These are phyloP conservation scores for Primulina huaijiensis DNA, from an alignment of 257 asterid species.

Conservation along the genomic window DNA sequence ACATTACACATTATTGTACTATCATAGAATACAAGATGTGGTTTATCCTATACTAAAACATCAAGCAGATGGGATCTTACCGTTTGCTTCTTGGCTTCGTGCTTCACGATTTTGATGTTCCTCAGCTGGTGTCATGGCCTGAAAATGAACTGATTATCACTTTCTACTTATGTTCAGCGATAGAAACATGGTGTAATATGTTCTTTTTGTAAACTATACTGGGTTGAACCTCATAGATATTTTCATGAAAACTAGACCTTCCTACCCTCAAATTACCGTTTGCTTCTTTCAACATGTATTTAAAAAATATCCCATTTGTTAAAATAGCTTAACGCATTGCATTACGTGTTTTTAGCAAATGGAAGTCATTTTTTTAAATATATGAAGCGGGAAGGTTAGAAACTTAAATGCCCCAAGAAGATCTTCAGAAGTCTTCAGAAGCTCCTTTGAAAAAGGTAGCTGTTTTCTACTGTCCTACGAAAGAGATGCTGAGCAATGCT, in stretches of 20 bases:
- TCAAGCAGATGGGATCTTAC: conserved; percentile 37
- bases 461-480: conserved; percentile 49
- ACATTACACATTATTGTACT: background rate
- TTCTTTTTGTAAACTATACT: background rate
- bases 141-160: conserved; percentile 27
- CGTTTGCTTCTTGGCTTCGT: conserved; percentile 35
- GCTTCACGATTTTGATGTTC: conserved; percentile 42
- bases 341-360: too few relatives aligned
- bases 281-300: too few relatives aligned
- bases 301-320: too few relatives aligned
- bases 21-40: background rate
- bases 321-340: too few relatives aligned
- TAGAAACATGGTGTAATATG: background rate
- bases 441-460: conserved; percentile 84
- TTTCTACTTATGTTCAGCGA: conserved; percentile 14
- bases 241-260: background rate
- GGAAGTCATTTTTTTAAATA: too few relatives aligned
- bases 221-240: background rate
- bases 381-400: too few relatives aligned
- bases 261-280: conserved; percentile 36
- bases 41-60: conserved; percentile 1
- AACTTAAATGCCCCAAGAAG: too few relatives aligned
- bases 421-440: conserved; percentile 75
- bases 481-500: conserved; percentile 87
- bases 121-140: conserved; percentile 39